Conservation (phyloP, 2,329 filamentous ascomycete genomes). For the Ramularia collo-cygni region DNA sequence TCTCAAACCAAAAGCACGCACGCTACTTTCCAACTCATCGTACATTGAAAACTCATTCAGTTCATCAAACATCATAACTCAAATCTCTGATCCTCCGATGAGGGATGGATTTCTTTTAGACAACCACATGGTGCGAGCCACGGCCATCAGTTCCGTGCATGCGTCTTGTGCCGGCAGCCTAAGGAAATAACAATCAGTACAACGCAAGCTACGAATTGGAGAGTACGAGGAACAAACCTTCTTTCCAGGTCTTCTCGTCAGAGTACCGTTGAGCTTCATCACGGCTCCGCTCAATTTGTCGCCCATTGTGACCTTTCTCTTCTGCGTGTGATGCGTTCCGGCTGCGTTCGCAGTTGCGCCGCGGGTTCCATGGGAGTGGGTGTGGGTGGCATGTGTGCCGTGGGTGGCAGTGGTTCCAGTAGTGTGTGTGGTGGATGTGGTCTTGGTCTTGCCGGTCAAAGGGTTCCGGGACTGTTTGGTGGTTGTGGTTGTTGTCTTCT, state of each 20-base stretch:
- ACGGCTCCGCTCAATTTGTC: constrained; percentile 75
- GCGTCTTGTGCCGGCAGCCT: constrained; percentile 30
- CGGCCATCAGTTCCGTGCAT: constrained; percentile 32
- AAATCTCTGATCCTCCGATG: background rate
- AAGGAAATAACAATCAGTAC: constrained; percentile 4
- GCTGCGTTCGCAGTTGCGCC: background rate
- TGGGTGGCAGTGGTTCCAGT: constrained; percentile 26
- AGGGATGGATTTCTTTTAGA: background rate
- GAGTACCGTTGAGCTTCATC: constrained; percentile 62
- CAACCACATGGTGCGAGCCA: constrained; percentile 16
- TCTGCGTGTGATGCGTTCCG: constrained; percentile 37
- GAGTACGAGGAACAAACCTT: constrained; percentile 47
- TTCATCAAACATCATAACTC: constrained; percentile 1
- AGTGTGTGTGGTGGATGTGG: constrained; percentile 29
- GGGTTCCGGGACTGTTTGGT: constrained; percentile 39
- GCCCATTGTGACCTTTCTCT: constrained; percentile 59
- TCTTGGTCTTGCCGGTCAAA: constrained; percentile 22
- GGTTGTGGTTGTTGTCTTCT: constrained; percentile 28
- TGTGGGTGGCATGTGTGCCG: constrained; percentile 16
- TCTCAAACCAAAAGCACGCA: background rate
- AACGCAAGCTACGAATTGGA: background rate
- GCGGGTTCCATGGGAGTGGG: constrained; percentile 12
- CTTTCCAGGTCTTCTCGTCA: constrained; percentile 62
- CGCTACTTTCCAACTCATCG: too few relatives aligned
- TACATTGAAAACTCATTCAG: constrained; percentile 1